A percentile compares a stretch with the other conserved stretches of the same genome.
Conservation (phyloP, 1,139 yeast species). For the Pichia norvegensis region DNA sequence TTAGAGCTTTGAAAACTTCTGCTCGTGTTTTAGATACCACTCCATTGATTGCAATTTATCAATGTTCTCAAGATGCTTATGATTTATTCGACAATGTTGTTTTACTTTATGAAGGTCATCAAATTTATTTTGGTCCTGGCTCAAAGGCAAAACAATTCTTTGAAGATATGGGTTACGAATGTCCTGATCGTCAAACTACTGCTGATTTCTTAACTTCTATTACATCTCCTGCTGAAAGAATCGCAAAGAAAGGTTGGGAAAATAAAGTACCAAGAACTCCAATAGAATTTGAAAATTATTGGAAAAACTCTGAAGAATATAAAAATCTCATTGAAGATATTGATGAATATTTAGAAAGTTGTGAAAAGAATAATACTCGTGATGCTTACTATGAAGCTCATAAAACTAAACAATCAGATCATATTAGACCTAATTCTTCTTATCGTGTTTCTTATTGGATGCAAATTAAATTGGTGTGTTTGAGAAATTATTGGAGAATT, state of each 20-base stretch:
- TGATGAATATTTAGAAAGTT: constrained; percentile 27
- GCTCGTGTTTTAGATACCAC: constrained; percentile 56
- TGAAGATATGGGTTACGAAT: constrained; percentile 60
- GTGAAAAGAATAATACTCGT: constrained; percentile 25
- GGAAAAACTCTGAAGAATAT: constrained; percentile 37
- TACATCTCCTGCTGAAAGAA: constrained; percentile 65
- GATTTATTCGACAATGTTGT: constrained; percentile 72
- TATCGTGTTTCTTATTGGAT: constrained; percentile 39
- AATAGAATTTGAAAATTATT: constrained; percentile 39
- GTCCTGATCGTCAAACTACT: constrained; percentile 76
- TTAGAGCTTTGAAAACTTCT: constrained; percentile 59
- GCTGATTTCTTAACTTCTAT: constrained; percentile 77
- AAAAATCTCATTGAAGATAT: constrained; percentile 28
- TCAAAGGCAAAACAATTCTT: constrained; percentile 54
- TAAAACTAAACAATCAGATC: constrained; percentile 33
- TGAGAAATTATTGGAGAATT: constrained; percentile 42
- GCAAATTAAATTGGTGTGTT: constrained; percentile 39
- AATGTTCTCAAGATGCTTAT: constrained; percentile 76
- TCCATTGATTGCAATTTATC: constrained; percentile 74
- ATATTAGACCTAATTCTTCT: constrained; percentile 31
- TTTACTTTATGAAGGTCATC: constrained; percentile 71
- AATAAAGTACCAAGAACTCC: constrained; percentile 30
- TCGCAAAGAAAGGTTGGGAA: constrained; percentile 44
- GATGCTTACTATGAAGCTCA: constrained; percentile 31
- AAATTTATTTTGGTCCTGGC: constrained; percentile 65